Conservation (phyloP, 352 stramenopile species). For the Blastocystis sp. region DNA sequence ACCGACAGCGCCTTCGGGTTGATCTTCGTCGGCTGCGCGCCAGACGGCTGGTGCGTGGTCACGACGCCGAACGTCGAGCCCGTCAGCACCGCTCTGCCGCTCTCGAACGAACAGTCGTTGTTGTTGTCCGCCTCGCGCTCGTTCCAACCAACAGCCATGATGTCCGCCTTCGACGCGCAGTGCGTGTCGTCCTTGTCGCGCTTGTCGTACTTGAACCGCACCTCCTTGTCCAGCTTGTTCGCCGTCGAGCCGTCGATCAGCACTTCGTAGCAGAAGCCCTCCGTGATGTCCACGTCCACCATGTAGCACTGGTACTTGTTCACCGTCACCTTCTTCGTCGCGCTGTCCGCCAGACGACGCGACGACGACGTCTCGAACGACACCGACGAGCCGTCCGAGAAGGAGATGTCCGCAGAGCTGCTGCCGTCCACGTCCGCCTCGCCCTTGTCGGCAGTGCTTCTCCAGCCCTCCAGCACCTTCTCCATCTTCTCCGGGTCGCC, state of each 20-base stretch:
- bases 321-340: neutral
- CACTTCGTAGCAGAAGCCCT: conserved; percentile 67
- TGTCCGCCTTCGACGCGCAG: conserved; percentile 25
- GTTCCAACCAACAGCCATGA: conserved; percentile 1
- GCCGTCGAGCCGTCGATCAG: conserved; percentile 36
- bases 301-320: conserved; percentile 65
- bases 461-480: conserved; percentile 41
- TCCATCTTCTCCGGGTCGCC: conserved; percentile 39
- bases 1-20: conserved; percentile 25
- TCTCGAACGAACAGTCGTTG: neutral
- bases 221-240: neutral
- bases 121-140: neutral
- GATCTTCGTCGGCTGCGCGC: neutral
- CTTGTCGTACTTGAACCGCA: conserved; percentile 3
- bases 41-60: neutral
- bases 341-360: conserved; percentile 9
- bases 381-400: conserved; percentile 52
- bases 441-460: neutral
- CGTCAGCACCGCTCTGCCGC: neutral
- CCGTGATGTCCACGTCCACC: conserved; percentile 56
- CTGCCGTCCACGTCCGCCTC: neutral
- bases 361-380: neutral
- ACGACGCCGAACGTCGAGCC: conserved; percentile 15
- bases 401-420: neutral
- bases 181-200: conserved; percentile 22